Evolutionary conservation across 2,329 filamentous ascomycete species (phyloP).

Genomic region (Malbranchea zuffiana): DNA sequence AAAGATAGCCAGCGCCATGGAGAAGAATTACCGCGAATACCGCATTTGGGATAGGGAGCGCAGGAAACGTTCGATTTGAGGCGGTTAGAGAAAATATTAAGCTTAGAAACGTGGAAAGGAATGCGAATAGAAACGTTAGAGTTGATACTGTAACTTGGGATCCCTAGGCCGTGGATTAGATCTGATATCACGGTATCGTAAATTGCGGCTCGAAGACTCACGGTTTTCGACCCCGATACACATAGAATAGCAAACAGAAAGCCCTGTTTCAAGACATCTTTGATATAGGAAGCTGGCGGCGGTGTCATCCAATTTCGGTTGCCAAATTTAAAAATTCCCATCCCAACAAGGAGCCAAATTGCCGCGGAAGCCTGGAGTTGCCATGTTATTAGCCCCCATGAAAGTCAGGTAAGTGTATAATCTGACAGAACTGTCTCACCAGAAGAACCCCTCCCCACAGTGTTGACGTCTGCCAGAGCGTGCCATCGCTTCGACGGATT

Average conservation of each 20-base stretch:
- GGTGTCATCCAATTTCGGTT: conserved; percentile 6
- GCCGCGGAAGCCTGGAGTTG: conserved; percentile 7
- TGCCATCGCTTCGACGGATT: conserved; percentile 6
- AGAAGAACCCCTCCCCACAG: conserved; percentile 13
- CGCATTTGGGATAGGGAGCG: conserved; percentile 21
- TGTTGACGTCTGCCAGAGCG: conserved; percentile 9
- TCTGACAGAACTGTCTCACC: conserved; percentile 8
- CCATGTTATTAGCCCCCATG: background rate
- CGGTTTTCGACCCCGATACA: conserved; percentile 31
- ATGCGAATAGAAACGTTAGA: conserved; percentile 28
- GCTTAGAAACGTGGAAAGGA: conserved; percentile 27
- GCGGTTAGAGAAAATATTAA: conserved; percentile 24
- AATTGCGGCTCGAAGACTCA: conserved; percentile 19
- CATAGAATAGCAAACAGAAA: conserved; percentile 26
- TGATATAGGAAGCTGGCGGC: conserved; percentile 4
- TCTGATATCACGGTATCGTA: background rate
- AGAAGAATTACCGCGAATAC: conserved; percentile 24
- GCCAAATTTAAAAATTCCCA: conserved; percentile 5
- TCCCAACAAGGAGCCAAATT: conserved; percentile 6
- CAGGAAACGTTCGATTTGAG: conserved; percentile 25
- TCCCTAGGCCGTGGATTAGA: conserved; percentile 24
- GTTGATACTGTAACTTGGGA: conserved; percentile 30
- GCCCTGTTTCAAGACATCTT: conserved; percentile 29
- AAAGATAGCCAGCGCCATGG: conserved; percentile 22
- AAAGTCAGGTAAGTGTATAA: background rate